Conservation (phyloP, 768 basidiomycete genomes). For the Cubamyces sp. region DNA sequence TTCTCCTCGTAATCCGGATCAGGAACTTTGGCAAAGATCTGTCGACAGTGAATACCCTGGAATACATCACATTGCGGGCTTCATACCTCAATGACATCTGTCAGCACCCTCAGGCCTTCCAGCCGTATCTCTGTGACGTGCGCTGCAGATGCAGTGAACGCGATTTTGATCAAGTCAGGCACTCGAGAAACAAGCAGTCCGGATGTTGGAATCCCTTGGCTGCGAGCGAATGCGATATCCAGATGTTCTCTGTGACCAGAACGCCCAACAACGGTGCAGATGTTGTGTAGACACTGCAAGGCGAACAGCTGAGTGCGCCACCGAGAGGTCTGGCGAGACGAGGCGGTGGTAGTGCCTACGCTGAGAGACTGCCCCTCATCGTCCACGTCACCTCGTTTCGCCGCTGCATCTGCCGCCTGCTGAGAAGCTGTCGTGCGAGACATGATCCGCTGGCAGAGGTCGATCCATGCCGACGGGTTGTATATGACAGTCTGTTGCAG, state of each 20-base stretch:
- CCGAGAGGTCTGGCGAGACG: slow-evolving; percentile 64
- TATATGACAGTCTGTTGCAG: slow-evolving; percentile 90
- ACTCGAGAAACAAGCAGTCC: slow-evolving; percentile 83
- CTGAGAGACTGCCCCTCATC: slow-evolving; percentile 95
- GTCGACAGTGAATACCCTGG: not conserved
- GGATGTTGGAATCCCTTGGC: slow-evolving; percentile 55
- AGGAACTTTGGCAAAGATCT: slow-evolving; percentile 86
- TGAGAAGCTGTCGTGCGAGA: slow-evolving; percentile 87
- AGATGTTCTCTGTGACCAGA: slow-evolving; percentile 85
- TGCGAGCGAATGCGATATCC: slow-evolving; percentile 71
- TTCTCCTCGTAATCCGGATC: slow-evolving; percentile 94
- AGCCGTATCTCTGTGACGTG: slow-evolving; percentile 95
- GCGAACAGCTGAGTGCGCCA: slow-evolving; percentile 99
- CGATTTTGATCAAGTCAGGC: slow-evolving; percentile 95
- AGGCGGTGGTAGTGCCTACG: slow-evolving; percentile 52
- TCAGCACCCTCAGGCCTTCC: slow-evolving; percentile 85
- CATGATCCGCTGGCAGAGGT: slow-evolving; percentile 97
- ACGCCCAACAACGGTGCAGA: slow-evolving; percentile 73
- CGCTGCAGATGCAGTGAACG: slow-evolving; percentile 95
- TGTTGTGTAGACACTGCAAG: slow-evolving; percentile 87
- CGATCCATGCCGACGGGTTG: slow-evolving; percentile 97
- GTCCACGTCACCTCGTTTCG: slow-evolving; percentile 63
- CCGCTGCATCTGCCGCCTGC: slow-evolving; percentile 65
- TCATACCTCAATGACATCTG: slow-evolving; percentile 88
- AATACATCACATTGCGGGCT: not conserved